phyloP scores from a whole-genome alignment of 805 yeast genomes.

The Myxozyma neotropica region DNA sequence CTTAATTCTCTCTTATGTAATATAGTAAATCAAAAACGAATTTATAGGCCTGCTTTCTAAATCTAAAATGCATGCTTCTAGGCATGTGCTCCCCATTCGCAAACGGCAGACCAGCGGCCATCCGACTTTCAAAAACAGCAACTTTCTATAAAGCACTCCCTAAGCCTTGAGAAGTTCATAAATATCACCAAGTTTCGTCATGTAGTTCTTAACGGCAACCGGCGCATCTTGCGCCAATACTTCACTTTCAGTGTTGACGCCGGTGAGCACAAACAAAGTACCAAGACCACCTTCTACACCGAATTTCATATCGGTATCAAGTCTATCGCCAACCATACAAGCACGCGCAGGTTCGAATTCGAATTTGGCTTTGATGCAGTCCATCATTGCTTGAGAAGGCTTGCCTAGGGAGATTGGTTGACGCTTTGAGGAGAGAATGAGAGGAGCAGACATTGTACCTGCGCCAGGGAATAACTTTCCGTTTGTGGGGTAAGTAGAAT shows the following conservation, averaged over 20 bases:
- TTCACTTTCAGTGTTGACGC: constrained; percentile 77
- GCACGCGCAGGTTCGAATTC: constrained; percentile 58
- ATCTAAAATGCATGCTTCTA: not conserved
- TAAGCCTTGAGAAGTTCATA: constrained; percentile 50
- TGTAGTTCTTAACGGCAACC: constrained; percentile 66
- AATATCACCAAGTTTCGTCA: constrained; percentile 75
- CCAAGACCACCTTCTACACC: constrained; percentile 86
- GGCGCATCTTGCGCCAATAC: constrained; percentile 49
- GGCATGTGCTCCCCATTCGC: not conserved
- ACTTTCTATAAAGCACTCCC: not conserved
- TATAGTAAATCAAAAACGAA: not conserved
- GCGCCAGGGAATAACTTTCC: constrained; percentile 92
- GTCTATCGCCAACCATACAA: constrained; percentile 92
- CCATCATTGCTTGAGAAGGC: constrained; percentile 88
- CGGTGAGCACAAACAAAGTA: constrained; percentile 85
- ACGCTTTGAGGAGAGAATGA: constrained; percentile 75
- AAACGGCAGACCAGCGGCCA: not conserved
- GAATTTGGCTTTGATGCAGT: constrained; percentile 72
- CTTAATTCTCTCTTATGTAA: no score
- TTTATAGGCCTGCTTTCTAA: not conserved
- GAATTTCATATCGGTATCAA: constrained; percentile 92
- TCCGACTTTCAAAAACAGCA: not conserved
- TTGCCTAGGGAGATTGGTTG: constrained; percentile 91
- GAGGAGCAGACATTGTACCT: constrained; percentile 82
- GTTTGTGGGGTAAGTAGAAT: constrained; percentile 89